Conservation (phyloP, 768 basidiomycete genomes). For the Auricularia heimuer region DNA sequence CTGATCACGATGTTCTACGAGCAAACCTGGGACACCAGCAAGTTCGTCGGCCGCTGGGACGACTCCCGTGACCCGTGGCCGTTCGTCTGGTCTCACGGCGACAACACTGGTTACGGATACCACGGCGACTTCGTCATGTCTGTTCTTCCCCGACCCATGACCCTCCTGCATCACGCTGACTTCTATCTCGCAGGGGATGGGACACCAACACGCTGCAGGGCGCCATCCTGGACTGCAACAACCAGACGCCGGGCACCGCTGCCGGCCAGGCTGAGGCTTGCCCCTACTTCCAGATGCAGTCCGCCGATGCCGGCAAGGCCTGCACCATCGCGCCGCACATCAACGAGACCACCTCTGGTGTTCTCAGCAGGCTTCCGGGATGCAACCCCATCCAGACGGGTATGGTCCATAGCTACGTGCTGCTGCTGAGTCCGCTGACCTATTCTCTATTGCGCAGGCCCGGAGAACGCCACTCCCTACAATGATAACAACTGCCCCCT, state of each 20-base stretch:
- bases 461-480: no score
- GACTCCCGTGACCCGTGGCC: neutral
- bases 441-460: no score
- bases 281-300: neutral
- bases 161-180: no score
- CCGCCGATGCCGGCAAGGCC: neutral
- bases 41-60: neutral
- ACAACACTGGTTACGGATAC: neutral
- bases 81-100: neutral
- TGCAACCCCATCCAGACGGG: neutral
- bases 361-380: neutral
- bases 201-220: neutral
- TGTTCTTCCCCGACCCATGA: no score
- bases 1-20: constrained; percentile 1
- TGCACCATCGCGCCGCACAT: neutral
- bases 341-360: neutral
- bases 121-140: neutral
- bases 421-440: no score
- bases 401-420: neutral
- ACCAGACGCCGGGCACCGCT: neutral
- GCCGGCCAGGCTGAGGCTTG: neutral
- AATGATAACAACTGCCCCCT: no score
- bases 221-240: neutral
- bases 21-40: neutral
- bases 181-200: neutral